Base-by-base conservation (phyloP, 176 grass and related monocot genomes). In the Zoysia pacifica region DNA sequence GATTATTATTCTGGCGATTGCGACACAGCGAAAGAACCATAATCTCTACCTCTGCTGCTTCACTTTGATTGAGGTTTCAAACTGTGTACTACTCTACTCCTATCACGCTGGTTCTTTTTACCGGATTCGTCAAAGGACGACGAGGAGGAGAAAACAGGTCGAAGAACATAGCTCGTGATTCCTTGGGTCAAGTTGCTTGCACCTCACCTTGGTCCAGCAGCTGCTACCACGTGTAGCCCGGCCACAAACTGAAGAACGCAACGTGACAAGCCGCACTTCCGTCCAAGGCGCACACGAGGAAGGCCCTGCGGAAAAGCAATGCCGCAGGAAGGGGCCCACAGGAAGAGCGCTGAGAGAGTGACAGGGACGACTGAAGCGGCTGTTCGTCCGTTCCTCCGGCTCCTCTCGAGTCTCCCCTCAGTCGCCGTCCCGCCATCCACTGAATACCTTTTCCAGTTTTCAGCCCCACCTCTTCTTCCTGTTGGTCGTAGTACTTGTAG, bases 341-440 rank as follows among this genome's bases (percentile, higher is more conserved):
- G 64, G 70, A 38, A 45, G 66, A 45, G 60, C 5, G 62, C 47
- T 28, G 60, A 46, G 65, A 46, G 52, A 41, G 71, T n/a, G 83
- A 66, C 53, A 80, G 64, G 12, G 63, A 83, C 79, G 14, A 63
- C 58, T 54, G 86, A 91, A 69, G 79, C 73, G 8, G 56, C 44
- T 19, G 77, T 62, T 86, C 83, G 91, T 84, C 86, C n/a, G 59
- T 81, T 52, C 13, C 6, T 52, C 73, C 58, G 6, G 28, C 28
- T 28, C 28, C 28, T 28, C 28, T 28, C 28, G 28, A 28, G 28
- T 28, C 28, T 28, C 28, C 28, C 28, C 28, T 28, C 28, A 28
- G 28, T 28, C 28, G 28, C 28, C 28, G 28, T 28, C 28, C 28
- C 28, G 28, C 28, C 28, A 28, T 52, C 13, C 6, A 45, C 73